These are phyloP conservation scores for Calonectria leucothoes DNA, from an alignment of 2,329 filamentous ascomycete species.

Conservation along the genomic window DNA sequence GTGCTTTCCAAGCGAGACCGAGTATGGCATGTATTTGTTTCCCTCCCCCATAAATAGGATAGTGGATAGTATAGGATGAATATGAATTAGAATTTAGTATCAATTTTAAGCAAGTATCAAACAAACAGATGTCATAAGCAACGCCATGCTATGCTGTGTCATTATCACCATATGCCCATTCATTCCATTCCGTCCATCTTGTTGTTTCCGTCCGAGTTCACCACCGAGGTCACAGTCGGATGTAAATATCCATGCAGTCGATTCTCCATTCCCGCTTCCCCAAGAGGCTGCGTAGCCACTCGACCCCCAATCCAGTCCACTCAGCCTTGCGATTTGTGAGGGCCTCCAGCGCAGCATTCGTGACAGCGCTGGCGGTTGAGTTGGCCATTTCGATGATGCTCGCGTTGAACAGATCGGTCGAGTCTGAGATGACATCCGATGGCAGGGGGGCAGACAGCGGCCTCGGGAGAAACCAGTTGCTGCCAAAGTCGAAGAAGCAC, in stretches of 20 bases:
- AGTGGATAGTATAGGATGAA: slow-evolving; percentile 14
- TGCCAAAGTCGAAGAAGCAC: slow-evolving; percentile 92
- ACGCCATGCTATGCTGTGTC: slow-evolving; percentile 10
- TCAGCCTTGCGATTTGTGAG: slow-evolving; percentile 66
- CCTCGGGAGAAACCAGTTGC: slow-evolving; percentile 94
- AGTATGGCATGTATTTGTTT: slow-evolving; percentile 37
- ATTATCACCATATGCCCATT: slow-evolving; percentile 10
- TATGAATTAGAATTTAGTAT: slow-evolving; percentile 16
- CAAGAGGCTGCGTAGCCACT: slow-evolving; percentile 86
- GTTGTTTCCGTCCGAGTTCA: background rate
- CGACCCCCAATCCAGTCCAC: slow-evolving; percentile 82
- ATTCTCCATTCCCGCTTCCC: slow-evolving; percentile 90
- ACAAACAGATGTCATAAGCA: slow-evolving; percentile 16
- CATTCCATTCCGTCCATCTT: background rate
- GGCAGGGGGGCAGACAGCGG: slow-evolving; percentile 48
- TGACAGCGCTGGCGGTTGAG: slow-evolving; percentile 76
- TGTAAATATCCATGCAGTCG: slow-evolving; percentile 89
- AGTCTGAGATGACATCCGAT: slow-evolving; percentile 38
- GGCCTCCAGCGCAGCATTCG: slow-evolving; percentile 74
- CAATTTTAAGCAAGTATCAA: background rate
- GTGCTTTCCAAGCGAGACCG: slow-evolving; percentile 30
- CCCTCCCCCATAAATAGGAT: slow-evolving; percentile 27
- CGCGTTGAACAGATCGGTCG: slow-evolving; percentile 55
- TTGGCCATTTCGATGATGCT: slow-evolving; percentile 70
- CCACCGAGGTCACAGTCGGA: slow-evolving; percentile 69